Conservation (phyloP, 441 rosid genomes). For the Gossypium laxum region DNA sequence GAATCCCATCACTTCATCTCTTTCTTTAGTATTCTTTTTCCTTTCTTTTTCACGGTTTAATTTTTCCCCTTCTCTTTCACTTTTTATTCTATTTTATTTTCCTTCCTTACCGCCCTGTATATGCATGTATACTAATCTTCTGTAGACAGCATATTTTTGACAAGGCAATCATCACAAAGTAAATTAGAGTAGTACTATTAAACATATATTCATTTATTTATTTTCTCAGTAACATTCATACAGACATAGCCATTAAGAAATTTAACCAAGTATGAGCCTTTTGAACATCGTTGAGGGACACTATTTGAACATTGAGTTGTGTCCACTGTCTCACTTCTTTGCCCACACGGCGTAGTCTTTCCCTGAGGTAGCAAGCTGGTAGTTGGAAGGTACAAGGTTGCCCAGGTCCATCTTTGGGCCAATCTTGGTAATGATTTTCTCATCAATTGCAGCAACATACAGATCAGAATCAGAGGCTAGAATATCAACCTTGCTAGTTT, state of each 20-base stretch:
- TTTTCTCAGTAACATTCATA: background rate
- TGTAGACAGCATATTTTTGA: too few species aligned
- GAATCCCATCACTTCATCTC: too few species aligned
- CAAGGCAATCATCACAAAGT: too few species aligned
- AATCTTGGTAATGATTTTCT: constrained; percentile 40
- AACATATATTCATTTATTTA: background rate
- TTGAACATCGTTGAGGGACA: background rate
- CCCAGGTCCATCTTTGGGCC: constrained; percentile 48
- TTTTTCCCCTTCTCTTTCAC: too few species aligned
- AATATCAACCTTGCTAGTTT: constrained; percentile 31
- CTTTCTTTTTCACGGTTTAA: too few species aligned
- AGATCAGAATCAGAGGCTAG: constrained; percentile 38
- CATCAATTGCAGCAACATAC: constrained; percentile 42
- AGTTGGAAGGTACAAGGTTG: constrained; percentile 34
- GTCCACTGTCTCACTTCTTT: constrained; percentile 13
- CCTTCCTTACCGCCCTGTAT: too few species aligned
- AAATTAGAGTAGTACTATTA: background rate
- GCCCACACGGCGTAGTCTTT: constrained; percentile 40
- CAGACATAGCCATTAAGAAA: background rate
- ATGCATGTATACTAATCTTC: too few species aligned
- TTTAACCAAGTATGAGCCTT: too few species aligned
- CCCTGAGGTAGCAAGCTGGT: constrained; percentile 39
- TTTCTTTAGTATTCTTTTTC: too few species aligned
- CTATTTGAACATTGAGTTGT: background rate
- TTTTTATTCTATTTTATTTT: too few species aligned